A percentile compares a stretch with the other conserved stretches of the same genome.
These are phyloP conservation scores for Chlamydomonas sp. DNA, from an alignment of 139 green algal species.

Conservation along the genomic window DNA sequence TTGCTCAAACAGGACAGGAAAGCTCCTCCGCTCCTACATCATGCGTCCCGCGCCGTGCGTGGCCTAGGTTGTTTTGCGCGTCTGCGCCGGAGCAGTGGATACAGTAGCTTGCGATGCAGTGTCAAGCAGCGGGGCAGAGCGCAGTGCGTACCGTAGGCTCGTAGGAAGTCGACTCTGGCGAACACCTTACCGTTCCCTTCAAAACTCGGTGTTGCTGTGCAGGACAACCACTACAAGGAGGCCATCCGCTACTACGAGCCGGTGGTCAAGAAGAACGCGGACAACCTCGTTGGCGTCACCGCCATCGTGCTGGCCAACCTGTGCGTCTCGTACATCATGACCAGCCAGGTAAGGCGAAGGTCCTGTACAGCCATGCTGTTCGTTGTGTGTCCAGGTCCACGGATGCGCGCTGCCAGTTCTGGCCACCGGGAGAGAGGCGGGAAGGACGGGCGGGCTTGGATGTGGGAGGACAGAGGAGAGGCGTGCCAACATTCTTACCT, in stretches of 20 bases:
- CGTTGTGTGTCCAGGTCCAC: neutral
- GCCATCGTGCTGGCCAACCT: constrained; percentile 93
- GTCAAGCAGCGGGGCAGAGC: no score
- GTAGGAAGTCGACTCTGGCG: no score
- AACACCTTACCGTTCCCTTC: no score
- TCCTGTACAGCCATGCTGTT: neutral
- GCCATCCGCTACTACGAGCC: constrained; percentile 84
- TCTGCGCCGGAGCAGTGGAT: neutral
- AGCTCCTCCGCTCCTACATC: no score
- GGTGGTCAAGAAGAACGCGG: constrained; percentile 68
- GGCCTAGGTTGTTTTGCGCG: neutral
- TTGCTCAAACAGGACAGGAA: no score
- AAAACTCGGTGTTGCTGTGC: neutral
- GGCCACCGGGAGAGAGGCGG: neutral
- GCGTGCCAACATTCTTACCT: no score
- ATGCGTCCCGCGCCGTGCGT: no score
- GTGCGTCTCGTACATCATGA: constrained; percentile 94
- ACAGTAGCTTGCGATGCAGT: no score
- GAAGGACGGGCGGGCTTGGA: neutral
- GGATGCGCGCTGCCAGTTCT: neutral
- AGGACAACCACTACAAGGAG: constrained; percentile 83
- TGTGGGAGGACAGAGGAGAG: no score
- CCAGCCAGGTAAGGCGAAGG: constrained; percentile 63
- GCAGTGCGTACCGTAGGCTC: no score
- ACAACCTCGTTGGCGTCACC: constrained; percentile 75